A percentile compares a stretch with the other conserved stretches of the same genome.
These are phyloP conservation scores for Cyphellophora europaea DNA, from an alignment of 2,329 filamentous ascomycete species.

Conservation along the genomic window DNA sequence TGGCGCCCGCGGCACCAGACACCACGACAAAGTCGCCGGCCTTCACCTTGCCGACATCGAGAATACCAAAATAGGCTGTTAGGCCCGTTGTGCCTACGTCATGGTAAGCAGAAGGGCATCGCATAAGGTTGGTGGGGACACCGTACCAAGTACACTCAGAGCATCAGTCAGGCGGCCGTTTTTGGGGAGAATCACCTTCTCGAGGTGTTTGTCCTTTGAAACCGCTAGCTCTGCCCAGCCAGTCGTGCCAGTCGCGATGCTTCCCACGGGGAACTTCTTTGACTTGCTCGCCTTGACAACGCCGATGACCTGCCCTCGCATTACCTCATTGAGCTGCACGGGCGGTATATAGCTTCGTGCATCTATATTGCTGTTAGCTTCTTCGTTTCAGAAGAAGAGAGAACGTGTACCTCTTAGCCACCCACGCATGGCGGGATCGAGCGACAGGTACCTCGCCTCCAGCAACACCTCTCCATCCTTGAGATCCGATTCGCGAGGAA, in stretches of 20 bases:
- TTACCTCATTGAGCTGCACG: conserved; percentile 57
- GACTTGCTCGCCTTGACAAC: conserved; percentile 55
- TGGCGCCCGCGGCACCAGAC: conserved; percentile 68
- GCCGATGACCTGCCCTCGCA: conserved; percentile 55
- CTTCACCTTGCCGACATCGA: conserved; percentile 58
- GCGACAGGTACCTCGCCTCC: conserved; percentile 52
- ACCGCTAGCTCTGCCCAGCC: conserved; percentile 63
- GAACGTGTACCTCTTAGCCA: conserved; percentile 50
- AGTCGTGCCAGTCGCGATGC: conserved; percentile 43
- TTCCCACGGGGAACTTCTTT: conserved; percentile 45
- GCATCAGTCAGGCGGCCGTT: conserved; percentile 49
- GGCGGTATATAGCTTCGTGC: conserved; percentile 57
- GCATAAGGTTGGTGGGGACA: not conserved
- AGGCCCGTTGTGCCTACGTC: conserved; percentile 55
- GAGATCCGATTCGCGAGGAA: conserved; percentile 38
- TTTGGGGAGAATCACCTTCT: conserved; percentile 34
- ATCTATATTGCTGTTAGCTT: conserved; percentile 13
- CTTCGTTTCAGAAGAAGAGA: not conserved
- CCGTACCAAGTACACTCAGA: conserved; percentile 42
- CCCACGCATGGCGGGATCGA: conserved; percentile 69
- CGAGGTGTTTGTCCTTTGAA: conserved; percentile 40
- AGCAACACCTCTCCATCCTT: conserved; percentile 54
- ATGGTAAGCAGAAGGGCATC: not conserved
- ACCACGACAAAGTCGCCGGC: conserved; percentile 67
- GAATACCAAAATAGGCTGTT: conserved; percentile 68